Evolutionary conservation across 208 protist genomes (phyloP).

Genomic region (Wallacemonas collosoma): DNA sequence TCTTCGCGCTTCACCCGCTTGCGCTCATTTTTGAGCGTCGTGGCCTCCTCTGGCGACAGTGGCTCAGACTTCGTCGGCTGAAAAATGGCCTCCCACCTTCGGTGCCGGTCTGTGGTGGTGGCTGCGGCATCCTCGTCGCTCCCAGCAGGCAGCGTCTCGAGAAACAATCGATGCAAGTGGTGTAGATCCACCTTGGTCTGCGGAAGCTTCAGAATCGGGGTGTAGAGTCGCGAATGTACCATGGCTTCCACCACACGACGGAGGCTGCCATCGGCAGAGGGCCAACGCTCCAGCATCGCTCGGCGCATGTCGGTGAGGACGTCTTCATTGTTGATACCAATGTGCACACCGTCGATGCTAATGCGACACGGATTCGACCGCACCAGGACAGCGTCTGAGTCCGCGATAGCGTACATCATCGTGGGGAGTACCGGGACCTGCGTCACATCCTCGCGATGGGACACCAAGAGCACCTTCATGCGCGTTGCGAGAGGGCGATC

Average conservation of each 20-base stretch:
- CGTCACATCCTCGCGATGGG: slow-evolving; percentile 74
- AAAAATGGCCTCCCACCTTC: neutral
- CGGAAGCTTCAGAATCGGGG: slow-evolving; percentile 66
- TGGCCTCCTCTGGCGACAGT: no score
- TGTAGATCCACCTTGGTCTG: slow-evolving; percentile 53
- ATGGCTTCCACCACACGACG: slow-evolving; percentile 76
- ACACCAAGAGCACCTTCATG: slow-evolving; percentile 69
- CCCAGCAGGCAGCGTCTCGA: slow-evolving; percentile 52
- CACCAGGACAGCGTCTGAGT: slow-evolving; percentile 61
- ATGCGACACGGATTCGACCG: slow-evolving; percentile 86
- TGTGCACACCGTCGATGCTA: slow-evolving; percentile 74
- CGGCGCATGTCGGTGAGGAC: slow-evolving; percentile 71
- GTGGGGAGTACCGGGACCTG: slow-evolving; percentile 82
- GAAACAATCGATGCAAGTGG: slow-evolving; percentile 52
- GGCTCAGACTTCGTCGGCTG: neutral
- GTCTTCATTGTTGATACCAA: slow-evolving; percentile 87
- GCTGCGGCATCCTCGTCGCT: neutral
- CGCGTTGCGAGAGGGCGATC: slow-evolving; percentile 30
- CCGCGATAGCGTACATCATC: slow-evolving; percentile 74
- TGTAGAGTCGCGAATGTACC: slow-evolving; percentile 72
- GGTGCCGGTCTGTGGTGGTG: neutral
- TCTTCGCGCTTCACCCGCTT: no score
- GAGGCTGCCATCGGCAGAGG: slow-evolving; percentile 68
- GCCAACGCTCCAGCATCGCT: slow-evolving; percentile 79
- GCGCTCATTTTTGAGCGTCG: no score